Percentiles rank a stretch among this genome's conserved stretches.
Evolutionary conservation across 352 stramenopile species (phyloP).

Genomic region (Elongisporangium prolatum): DNA sequence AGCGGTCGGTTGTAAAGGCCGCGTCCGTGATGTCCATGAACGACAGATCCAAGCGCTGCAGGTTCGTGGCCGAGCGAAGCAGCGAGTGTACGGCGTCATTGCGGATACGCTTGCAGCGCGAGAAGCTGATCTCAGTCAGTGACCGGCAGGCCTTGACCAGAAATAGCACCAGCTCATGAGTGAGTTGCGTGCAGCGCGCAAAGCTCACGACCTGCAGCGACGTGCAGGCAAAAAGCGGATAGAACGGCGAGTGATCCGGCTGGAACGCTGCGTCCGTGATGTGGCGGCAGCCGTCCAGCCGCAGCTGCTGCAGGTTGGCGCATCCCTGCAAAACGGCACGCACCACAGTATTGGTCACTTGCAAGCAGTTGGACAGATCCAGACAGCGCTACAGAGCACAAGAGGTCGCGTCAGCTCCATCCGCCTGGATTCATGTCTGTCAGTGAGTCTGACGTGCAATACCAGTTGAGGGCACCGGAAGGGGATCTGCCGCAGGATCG

Average conservation of each 20-base stretch:
- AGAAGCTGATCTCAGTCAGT: slow-evolving; percentile 77
- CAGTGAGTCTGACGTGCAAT: slow-evolving; percentile 1
- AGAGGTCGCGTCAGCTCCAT: not conserved
- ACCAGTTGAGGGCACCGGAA: slow-evolving; percentile 80
- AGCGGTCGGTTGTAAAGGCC: slow-evolving; percentile 47
- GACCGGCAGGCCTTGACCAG: slow-evolving; percentile 74
- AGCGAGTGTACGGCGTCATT: slow-evolving; percentile 71
- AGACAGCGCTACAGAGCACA: slow-evolving; percentile 50
- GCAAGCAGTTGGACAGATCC: slow-evolving; percentile 79
- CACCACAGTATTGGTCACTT: slow-evolving; percentile 86
- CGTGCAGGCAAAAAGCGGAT: slow-evolving; percentile 60
- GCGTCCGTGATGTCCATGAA: slow-evolving; percentile 81
- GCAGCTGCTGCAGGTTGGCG: slow-evolving; percentile 64
- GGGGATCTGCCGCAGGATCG: slow-evolving; percentile 82
- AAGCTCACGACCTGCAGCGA: slow-evolving; percentile 78
- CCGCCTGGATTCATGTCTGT: not conserved
- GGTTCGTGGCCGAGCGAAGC: slow-evolving; percentile 44
- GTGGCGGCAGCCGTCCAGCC: slow-evolving; percentile 81
- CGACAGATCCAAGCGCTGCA: slow-evolving; percentile 74
- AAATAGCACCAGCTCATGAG: slow-evolving; percentile 66
- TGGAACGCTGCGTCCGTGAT: slow-evolving; percentile 87
- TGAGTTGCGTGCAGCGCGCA: slow-evolving; percentile 80
- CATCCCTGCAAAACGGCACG: slow-evolving; percentile 77
- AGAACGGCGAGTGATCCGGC: slow-evolving; percentile 70
- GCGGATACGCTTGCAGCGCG: slow-evolving; percentile 78